Percentiles rank a stretch among this genome's conserved stretches.
phyloP scores from a whole-genome alignment of 2,329 filamentous ascomycete species.

The Xylariaceae sp. region DNA sequence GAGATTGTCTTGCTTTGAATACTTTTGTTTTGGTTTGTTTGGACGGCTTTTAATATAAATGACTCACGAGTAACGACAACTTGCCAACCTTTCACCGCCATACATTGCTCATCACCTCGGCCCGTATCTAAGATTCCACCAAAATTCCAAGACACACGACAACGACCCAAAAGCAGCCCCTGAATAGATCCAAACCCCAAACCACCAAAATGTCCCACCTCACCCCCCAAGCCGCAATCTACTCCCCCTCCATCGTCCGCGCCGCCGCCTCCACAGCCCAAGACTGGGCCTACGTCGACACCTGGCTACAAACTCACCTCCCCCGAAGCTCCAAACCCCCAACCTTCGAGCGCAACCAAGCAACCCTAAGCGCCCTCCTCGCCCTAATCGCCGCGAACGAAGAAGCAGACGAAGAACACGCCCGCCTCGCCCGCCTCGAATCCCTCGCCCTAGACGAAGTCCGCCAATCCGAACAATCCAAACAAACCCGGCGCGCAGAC shows the following conservation, averaged over 20 bases:
- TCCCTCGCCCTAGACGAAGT: constrained; percentile 53
- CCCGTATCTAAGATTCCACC: too few relatives aligned
- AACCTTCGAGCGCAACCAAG: constrained; percentile 77
- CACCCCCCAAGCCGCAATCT: constrained; percentile 46
- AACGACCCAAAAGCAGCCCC: background rate
- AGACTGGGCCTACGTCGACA: constrained; percentile 85
- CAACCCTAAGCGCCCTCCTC: constrained; percentile 71
- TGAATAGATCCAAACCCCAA: background rate
- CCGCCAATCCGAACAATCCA: constrained; percentile 30
- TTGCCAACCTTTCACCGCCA: too few relatives aligned
- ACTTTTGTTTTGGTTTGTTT: too few relatives aligned
- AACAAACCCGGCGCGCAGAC: background rate
- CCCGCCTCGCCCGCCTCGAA: constrained; percentile 54
- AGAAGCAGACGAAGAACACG: constrained; percentile 64
- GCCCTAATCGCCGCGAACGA: constrained; percentile 73
- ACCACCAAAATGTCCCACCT: constrained; percentile 33
- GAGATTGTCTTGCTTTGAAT: too few relatives aligned
- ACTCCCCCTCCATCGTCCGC: constrained; percentile 63
- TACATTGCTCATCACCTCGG: too few relatives aligned
- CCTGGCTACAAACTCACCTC: constrained; percentile 66
- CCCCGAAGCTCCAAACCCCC: constrained; percentile 36
- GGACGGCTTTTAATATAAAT: too few relatives aligned
- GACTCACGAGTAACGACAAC: too few relatives aligned
- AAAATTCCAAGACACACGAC: background rate
- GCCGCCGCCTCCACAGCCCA: constrained; percentile 77